Evolutionary conservation across 2,329 filamentous ascomycete species (phyloP).

Genomic region (Microsporum ferrugineum): DNA sequence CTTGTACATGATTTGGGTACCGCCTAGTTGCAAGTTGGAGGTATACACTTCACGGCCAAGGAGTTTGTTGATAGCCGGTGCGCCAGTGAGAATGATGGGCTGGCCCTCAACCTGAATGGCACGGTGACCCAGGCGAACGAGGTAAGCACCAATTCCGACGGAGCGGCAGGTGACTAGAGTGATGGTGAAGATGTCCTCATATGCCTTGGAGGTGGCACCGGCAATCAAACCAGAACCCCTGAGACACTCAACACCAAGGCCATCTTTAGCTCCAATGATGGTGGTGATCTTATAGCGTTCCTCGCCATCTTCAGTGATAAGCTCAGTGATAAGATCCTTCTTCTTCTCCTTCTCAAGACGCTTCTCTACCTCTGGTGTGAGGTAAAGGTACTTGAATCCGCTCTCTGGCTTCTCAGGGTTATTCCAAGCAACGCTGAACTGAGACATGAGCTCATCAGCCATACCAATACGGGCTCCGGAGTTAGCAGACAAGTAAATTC

Average conservation of each 20-base stretch:
- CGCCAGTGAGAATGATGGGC: constrained; percentile 96
- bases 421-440: constrained; percentile 97
- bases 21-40: constrained; percentile 96
- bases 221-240: constrained; percentile 96
- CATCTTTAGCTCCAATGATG: constrained; percentile 84
- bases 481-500: constrained; percentile 97
- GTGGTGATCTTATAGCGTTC: constrained; percentile 88
- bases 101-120: constrained; percentile 98
- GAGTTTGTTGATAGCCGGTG: constrained; percentile 93
- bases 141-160: constrained; percentile 97
- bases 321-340: constrained; percentile 75
- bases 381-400: constrained; percentile 95
- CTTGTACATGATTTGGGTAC: constrained; percentile 99
- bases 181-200: constrained; percentile 98
- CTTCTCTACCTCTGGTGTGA: constrained; percentile 75
- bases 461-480: constrained; percentile 95
- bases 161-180: constrained; percentile 96
- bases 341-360: constrained; percentile 68
- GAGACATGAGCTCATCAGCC: constrained; percentile 89
- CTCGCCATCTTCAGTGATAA: constrained; percentile 75
- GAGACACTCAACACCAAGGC: constrained; percentile 93
- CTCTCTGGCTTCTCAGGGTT: constrained; percentile 65
- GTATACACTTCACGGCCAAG: constrained; percentile 97
- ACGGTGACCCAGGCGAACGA: constrained; percentile 94
- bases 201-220: constrained; percentile 89